Conservation (phyloP, 2,329 filamentous ascomycete species). For the Phaeosphaeriaceae sp. region DNA sequence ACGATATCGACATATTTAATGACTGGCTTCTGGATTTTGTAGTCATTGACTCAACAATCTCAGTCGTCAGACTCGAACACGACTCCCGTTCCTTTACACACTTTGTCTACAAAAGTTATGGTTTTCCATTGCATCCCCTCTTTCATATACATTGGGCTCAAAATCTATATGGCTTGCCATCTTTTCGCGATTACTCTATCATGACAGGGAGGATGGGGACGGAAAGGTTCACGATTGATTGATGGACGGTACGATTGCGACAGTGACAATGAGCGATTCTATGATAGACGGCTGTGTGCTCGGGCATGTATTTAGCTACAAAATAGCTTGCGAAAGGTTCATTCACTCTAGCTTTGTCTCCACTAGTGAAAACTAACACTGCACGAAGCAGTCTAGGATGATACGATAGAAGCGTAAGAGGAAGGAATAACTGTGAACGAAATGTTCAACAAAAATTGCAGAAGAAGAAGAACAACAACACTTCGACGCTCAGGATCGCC, state of each 20-base stretch:
- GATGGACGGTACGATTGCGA: constrained; percentile 1
- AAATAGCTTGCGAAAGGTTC: constrained; percentile 37
- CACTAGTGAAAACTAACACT: constrained; percentile 3
- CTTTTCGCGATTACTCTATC: constrained; percentile 14
- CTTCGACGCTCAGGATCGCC: constrained; percentile 17
- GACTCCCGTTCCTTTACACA: constrained; percentile 23
- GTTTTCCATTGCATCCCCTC: constrained; percentile 26
- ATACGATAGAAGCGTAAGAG: too few relatives aligned
- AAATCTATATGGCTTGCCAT: constrained; percentile 28
- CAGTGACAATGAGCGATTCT: neutral
- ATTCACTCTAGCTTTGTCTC: constrained; percentile 23
- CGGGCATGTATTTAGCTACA: constrained; percentile 43
- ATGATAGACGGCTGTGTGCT: constrained; percentile 35
- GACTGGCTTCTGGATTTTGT: constrained; percentile 12
- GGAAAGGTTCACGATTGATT: constrained; percentile 11
- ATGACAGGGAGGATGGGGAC: constrained; percentile 3
- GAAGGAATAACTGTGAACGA: too few relatives aligned
- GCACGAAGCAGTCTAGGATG: neutral
- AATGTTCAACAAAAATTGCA: too few relatives aligned
- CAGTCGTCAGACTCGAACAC: too few relatives aligned
- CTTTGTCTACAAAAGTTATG: constrained; percentile 43
- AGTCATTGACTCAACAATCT: constrained; percentile 9
- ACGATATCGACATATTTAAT: constrained; percentile 14
- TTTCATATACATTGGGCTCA: constrained; percentile 23
- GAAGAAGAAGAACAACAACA: too few relatives aligned